Evolutionary conservation across 768 basidiomycete genomes (phyloP).

Genomic region (Calocera cornea): DNA sequence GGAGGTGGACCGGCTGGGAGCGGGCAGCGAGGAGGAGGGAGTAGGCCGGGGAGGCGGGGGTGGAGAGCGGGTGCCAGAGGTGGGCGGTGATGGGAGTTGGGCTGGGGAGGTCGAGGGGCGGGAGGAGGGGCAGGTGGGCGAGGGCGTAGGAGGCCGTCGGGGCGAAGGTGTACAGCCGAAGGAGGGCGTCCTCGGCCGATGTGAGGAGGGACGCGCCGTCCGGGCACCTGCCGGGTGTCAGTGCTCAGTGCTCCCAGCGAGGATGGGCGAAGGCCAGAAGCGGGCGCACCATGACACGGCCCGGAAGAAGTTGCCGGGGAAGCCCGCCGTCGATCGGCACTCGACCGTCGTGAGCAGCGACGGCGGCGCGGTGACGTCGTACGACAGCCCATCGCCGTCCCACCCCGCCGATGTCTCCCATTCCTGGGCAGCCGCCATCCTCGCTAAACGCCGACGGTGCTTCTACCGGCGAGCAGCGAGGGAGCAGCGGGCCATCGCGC

Average conservation of each 20-base stretch:
- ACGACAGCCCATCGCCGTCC: background rate
- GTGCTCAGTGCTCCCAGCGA: too few species aligned
- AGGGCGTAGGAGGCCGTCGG: background rate
- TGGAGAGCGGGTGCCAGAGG: background rate
- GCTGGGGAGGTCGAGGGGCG: background rate
- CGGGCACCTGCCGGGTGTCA: background rate
- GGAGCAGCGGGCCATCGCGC: too few species aligned
- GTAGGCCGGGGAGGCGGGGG: background rate
- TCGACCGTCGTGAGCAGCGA: background rate
- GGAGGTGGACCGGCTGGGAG: background rate
- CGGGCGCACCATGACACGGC: background rate
- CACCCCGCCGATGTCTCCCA: too few species aligned
- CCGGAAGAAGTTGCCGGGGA: constrained; percentile 1
- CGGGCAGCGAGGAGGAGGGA: background rate
- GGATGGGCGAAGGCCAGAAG: background rate
- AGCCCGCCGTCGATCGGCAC: background rate
- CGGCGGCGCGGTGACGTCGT: background rate
- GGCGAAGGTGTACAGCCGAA: background rate
- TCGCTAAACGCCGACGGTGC: too few species aligned
- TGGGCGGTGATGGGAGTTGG: background rate
- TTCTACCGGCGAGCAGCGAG: too few species aligned
- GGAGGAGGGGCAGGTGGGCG: background rate
- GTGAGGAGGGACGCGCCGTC: background rate
- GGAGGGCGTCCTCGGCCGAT: background rate
- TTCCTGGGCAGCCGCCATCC: too few species aligned